These are phyloP conservation scores for Monarda citriodora DNA, from an alignment of 305 asterid genomes.

Conservation along the genomic window DNA sequence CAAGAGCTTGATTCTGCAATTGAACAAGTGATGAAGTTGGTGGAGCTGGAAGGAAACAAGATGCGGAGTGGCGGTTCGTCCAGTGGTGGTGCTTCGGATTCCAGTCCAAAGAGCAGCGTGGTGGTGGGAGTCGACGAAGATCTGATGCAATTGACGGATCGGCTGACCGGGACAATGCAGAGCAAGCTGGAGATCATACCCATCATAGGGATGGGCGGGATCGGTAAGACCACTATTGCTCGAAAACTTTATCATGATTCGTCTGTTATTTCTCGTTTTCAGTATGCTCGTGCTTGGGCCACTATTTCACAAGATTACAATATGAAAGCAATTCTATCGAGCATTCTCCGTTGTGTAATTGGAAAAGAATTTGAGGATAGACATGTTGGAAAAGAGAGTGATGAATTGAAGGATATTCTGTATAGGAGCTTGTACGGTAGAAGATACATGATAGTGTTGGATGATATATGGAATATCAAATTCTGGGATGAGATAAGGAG, in stretches of 20 bases:
- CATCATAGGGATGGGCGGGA: slow-evolving; percentile 13
- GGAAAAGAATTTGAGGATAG: slow-evolving; percentile 3
- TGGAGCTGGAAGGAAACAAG: not conserved
- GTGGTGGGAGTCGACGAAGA: slow-evolving; percentile 17
- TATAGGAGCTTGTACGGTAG: not conserved
- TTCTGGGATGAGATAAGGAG: slow-evolving; percentile 5
- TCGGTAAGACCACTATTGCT: slow-evolving; percentile 12
- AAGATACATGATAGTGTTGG: slow-evolving; percentile 11
- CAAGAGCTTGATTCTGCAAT: slow-evolving; percentile 5
- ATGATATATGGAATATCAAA: slow-evolving; percentile 8
- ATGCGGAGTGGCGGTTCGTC: not conserved
- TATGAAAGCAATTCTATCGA: not conserved
- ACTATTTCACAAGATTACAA: slow-evolving; percentile 8
- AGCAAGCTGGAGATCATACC: slow-evolving; percentile 8
- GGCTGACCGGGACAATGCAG: not conserved
- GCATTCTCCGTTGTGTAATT: slow-evolving; percentile 3
- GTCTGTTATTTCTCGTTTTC: not conserved
- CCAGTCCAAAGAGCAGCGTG: not conserved
- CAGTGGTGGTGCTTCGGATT: not conserved
- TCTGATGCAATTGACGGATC: slow-evolving; percentile 11
- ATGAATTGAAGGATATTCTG: not conserved
- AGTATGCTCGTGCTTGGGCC: slow-evolving; percentile 3
- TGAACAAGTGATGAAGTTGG: not conserved
- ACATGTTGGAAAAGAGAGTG: too few species aligned
- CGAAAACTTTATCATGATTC: slow-evolving; percentile 5